These are phyloP conservation scores for Claviceps humidiphila DNA, from an alignment of 2,329 filamentous ascomycete genomes.

Conservation along the genomic window DNA sequence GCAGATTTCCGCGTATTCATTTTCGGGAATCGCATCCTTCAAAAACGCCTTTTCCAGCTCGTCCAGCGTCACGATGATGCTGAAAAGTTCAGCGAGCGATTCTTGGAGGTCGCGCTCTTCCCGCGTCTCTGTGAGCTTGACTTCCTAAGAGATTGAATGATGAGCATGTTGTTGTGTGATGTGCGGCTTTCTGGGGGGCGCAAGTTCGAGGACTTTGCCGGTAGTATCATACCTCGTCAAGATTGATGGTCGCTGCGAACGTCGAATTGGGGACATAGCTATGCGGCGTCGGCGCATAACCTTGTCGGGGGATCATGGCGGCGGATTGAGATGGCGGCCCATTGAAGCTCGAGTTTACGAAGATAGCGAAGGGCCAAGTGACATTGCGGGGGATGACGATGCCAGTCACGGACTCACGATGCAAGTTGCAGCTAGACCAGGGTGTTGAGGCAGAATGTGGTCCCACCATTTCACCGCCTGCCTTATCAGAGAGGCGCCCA, in stretches of 20 bases:
- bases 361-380: neutral
- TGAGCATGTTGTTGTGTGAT: neutral
- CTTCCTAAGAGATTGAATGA: conserved; percentile 48
- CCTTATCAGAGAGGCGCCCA: neutral
- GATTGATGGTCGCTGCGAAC: conserved; percentile 78
- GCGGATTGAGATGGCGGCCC: conserved; percentile 12
- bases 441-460: conserved; percentile 19
- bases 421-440: neutral
- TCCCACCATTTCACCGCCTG: conserved; percentile 17
- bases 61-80: conserved; percentile 90
- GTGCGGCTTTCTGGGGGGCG: neutral
- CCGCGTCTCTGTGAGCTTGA: conserved; percentile 76
- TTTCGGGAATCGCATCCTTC: conserved; percentile 83
- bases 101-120: conserved; percentile 89
- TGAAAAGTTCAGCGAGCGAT: conserved; percentile 92
- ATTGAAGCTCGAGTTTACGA: conserved; percentile 11
- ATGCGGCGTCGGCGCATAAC: conserved; percentile 81
- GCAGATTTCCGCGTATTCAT: conserved; percentile 93
- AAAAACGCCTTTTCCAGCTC: conserved; percentile 94
- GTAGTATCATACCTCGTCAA: conserved; percentile 60
- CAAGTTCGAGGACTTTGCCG: neutral
- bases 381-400: neutral
- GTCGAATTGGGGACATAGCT: conserved; percentile 80
- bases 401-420: neutral
- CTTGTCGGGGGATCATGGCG: conserved; percentile 46